Conservation (phyloP, 78 protist genomes). For the Dictyostelium purpureum region DNA sequence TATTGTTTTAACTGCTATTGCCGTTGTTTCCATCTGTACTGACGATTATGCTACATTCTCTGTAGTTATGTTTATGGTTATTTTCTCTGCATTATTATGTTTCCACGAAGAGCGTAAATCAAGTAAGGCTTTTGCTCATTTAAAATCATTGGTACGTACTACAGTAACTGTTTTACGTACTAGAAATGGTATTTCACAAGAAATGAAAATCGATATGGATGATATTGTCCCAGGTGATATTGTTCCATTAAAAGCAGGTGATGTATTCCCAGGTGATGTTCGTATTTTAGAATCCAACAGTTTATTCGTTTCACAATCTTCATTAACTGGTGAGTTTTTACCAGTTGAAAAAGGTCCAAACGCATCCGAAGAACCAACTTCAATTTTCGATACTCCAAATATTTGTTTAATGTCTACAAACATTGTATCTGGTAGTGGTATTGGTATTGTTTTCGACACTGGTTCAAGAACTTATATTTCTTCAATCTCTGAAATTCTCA, state of each 20-base stretch:
- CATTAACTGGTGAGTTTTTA: conserved; percentile 82
- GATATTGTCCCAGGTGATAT: conserved; percentile 79
- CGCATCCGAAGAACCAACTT: conserved; percentile 35
- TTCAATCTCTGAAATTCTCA: conserved; percentile 66
- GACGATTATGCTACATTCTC: conserved; percentile 59
- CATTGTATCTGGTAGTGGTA: conserved; percentile 78
- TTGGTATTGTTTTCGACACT: conserved; percentile 73
- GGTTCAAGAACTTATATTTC: conserved; percentile 62
- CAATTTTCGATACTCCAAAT: conserved; percentile 74
- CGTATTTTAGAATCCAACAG: conserved; percentile 68
- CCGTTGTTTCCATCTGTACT: conserved; percentile 58
- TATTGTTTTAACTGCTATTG: conserved; percentile 65
- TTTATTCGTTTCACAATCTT: conserved; percentile 73
- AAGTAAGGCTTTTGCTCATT: conserved; percentile 65
- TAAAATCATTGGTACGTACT: conserved; percentile 66
- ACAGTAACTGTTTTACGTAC: conserved; percentile 60
- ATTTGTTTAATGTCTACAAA: conserved; percentile 76
- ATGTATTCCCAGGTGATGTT: conserved; percentile 80
- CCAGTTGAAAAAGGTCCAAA: conserved; percentile 71
- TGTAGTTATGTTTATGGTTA: conserved; percentile 68
- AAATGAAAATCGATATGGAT: conserved; percentile 35
- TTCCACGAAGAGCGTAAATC: conserved; percentile 80
- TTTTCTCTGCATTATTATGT: conserved; percentile 54
- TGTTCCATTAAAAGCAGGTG: conserved; percentile 78
- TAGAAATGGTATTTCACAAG: background rate